Conservation (phyloP, 129 eudicot species). For the Artemisia argyi region DNA sequence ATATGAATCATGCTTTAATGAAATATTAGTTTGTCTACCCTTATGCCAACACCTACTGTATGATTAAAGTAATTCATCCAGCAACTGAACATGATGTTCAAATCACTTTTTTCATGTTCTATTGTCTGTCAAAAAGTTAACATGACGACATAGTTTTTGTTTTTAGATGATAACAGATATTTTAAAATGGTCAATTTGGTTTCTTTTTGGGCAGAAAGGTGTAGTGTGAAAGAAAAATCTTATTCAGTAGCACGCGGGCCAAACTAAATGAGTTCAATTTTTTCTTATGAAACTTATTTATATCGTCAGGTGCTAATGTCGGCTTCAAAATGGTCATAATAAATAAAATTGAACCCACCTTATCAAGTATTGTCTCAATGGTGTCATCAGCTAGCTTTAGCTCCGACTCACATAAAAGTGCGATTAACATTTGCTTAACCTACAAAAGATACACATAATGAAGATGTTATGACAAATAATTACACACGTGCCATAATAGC, state of each 20-base stretch:
- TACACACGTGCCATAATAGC: no score
- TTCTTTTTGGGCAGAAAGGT: constrained; percentile 1
- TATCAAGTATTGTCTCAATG: constrained; percentile 80
- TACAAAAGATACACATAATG: constrained; percentile 35
- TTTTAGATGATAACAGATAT: neutral
- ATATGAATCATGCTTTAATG: neutral
- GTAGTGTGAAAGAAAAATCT: neutral
- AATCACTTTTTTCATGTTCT: neutral
- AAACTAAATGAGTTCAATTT: neutral
- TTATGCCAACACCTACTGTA: constrained; percentile 1
- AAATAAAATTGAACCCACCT: constrained; percentile 41
- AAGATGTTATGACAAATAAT: constrained; percentile 6
- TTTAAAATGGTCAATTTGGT: neutral
- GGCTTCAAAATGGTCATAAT: neutral
- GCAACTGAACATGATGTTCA: neutral
- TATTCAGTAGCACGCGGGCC: neutral
- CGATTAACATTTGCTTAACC: constrained; percentile 99
- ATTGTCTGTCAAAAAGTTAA: neutral
- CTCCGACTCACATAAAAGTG: constrained; percentile 93
- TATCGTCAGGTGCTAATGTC: neutral
- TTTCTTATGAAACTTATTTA: neutral
- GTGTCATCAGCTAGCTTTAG: constrained; percentile 96
- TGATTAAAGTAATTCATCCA: neutral
- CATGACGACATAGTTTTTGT: neutral
- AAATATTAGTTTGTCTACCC: neutral